Evolutionary conservation across 371 early-diverging fungal genomes (phyloP), one percentile per base, ranked within the genome.

Genomic region (Mortierella sp.): DNA sequence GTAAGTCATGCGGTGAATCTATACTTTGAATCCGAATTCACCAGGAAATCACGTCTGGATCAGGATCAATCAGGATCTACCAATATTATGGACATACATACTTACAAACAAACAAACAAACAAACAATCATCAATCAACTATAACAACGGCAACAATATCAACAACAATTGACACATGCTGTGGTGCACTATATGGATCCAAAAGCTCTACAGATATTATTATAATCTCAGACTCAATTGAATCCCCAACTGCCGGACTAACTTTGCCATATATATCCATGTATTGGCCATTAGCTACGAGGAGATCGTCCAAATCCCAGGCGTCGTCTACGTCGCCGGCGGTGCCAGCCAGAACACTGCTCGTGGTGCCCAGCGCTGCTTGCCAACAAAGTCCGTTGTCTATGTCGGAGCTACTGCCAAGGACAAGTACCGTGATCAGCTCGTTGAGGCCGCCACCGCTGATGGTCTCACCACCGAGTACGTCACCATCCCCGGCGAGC

Each of bases 311-410:
- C 84, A 88, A 43, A 86, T 90, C 85, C 90, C 88, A 74, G 84
- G 89, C 10, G 94, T 94, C 64, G 89, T 88, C 75, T 96, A 94
- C 85, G 94, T 96, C 84, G 97, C 97, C 70, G 98, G 98, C 64
- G 98, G 98, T 77, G 97, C 98, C 60, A 92, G 95, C 51, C 98
- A 98, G 86, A 98, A 98, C 93, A 89, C 97, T 58, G 90, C 95
- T 62, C 95, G 98, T 78, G 97, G 94, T 75, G 94, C 94, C 57
- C 95, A 93, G 90, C 95, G 93, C 87, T 84, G 96, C 49, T 89
- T 98, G 68, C 97, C 98, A 51, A 83, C 93, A 74, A 92, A 93
- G 72, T 90, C 93, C 24, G 95, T 96, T 24, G 90, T 95, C 72
- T 98, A 96, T 87, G 89, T 96, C 78, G 98, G 98, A 30, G 93